Base-by-base conservation (phyloP, 1,139 yeast species). In the Diutina pseudorugosa region DNA sequence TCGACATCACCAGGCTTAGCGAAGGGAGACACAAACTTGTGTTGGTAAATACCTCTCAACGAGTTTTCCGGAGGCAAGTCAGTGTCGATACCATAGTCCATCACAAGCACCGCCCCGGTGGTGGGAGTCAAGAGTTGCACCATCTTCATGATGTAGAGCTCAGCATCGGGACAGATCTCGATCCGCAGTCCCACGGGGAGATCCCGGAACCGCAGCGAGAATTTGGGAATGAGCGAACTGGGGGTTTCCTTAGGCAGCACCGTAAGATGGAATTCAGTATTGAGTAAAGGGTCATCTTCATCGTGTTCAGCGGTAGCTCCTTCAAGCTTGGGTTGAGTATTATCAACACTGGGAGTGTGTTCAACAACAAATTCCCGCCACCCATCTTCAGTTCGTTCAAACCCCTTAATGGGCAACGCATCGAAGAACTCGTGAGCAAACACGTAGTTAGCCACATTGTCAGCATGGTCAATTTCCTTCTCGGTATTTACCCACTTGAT, bases 341-440 rank as follows among this genome's bases (percentile, higher is more conserved):
- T 75, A 57, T 79, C 60, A 2, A 73, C 76, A 51, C 71, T 65
- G 2, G 70, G 64, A 0, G 75, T 64, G 54, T 73, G 76, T 54
- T 74, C 94, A 30, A 88, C 95, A 49, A 85, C 62, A 47, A 80
- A 72, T 62, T 88, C 96, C 58, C 93, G 71, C 96, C 96, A 88
- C 0, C 89, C 88, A 18, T 76, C 65, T 36, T 71, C 68, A 0
- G 86, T 80, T 57, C 77, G 77, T 53, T 78, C 75, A 62, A 85
- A 88, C 56, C 83, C 77, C 57, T 84, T 82, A 25, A 88, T 82
- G 0, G 96, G 95, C 55, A 88, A 71, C 0, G 96, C 95, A 67
- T 88, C 96, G 62, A 85, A 88, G 61, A 88, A 88, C 63, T 88
- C 96, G 63, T 88, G 96, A 0, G 95, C 95, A 53, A 88, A 63